These are phyloP conservation scores for Colletotrichum sidae DNA, from an alignment of 2,329 filamentous ascomycete genomes.

Conservation along the genomic window DNA sequence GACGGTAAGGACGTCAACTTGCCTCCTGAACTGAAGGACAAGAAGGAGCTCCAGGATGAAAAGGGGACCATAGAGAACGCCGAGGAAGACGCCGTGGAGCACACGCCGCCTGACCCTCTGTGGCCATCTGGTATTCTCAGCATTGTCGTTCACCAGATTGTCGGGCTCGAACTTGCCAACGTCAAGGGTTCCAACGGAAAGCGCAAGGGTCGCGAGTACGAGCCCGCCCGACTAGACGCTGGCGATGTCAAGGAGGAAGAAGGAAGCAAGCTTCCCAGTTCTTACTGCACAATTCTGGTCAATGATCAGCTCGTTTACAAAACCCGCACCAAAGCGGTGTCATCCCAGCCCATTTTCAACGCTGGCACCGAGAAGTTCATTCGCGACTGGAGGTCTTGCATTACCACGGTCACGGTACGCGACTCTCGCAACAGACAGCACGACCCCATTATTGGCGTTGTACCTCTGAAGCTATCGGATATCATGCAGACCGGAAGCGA, in stretches of 20 bases:
- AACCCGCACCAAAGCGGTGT: conserved; percentile 93
- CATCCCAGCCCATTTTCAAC: conserved; percentile 96
- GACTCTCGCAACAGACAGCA: conserved; percentile 92
- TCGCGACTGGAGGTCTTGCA: conserved; percentile 89
- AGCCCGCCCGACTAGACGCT: conserved; percentile 83
- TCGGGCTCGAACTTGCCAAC: conserved; percentile 92
- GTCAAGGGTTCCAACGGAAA: conserved; percentile 87
- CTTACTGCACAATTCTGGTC: conserved; percentile 91
- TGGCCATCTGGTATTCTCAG: conserved; percentile 94
- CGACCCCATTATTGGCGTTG: conserved; percentile 92
- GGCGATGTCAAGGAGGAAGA: conserved; percentile 91
- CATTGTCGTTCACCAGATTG: conserved; percentile 91
- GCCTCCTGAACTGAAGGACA: conserved; percentile 78
- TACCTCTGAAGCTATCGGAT: conserved; percentile 88
- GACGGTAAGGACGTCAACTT: conserved; percentile 86
- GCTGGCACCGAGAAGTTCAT: conserved; percentile 94
- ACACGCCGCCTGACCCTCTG: conserved; percentile 93
- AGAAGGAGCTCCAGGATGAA: conserved; percentile 86
- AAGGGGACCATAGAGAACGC: conserved; percentile 80
- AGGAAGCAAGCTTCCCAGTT: conserved; percentile 82
- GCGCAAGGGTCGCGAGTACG: conserved; percentile 86
- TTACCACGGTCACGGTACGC: conserved; percentile 88
- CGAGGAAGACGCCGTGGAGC: conserved; percentile 85
- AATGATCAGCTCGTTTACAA: conserved; percentile 94
- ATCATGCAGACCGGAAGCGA: conserved; percentile 90